phyloP scores from a whole-genome alignment of 495 filamentous ascomycete genomes.

The Tuber aestivum region DNA sequence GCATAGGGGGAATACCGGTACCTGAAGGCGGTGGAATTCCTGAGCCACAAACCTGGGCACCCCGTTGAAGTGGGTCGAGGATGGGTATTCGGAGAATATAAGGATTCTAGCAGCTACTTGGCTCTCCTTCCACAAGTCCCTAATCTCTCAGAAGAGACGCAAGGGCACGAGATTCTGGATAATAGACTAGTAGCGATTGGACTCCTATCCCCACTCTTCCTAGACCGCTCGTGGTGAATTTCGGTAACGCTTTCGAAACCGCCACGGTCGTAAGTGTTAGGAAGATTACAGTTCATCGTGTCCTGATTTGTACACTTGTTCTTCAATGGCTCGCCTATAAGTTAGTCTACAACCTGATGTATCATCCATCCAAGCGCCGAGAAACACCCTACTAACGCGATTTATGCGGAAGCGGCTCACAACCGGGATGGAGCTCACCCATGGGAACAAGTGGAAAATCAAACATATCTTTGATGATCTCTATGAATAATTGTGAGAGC shows the following conservation, averaged over 20 bases:
- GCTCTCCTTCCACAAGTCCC: slow-evolving; percentile 53
- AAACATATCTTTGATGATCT: too few relatives aligned
- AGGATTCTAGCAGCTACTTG: slow-evolving; percentile 55
- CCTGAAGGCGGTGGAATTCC: slow-evolving; percentile 47
- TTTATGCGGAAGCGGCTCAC: too few relatives aligned
- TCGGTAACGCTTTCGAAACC: slow-evolving; percentile 56
- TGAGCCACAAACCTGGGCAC: slow-evolving; percentile 50
- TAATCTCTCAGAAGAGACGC: slow-evolving; percentile 44
- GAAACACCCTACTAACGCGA: too few relatives aligned
- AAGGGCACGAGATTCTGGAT: slow-evolving; percentile 51
- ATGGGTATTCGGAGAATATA: slow-evolving; percentile 54
- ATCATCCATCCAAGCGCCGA: slow-evolving; percentile 6
- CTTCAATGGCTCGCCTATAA: background rate
- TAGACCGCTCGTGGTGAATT: slow-evolving; percentile 54
- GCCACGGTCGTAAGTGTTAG: slow-evolving; percentile 52
- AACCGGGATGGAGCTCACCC: too few relatives aligned
- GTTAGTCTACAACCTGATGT: too few relatives aligned
- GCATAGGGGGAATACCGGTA: too few relatives aligned
- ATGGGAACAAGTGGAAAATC: too few relatives aligned
- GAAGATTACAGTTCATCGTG: slow-evolving; percentile 49
- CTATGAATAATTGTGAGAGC: too few relatives aligned
- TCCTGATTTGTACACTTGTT: slow-evolving; percentile 34
- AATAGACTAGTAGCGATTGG: slow-evolving; percentile 42
- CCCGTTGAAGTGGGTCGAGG: slow-evolving; percentile 48
- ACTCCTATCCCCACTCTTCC: slow-evolving; percentile 50